These are phyloP conservation scores for Tuctoria greenei DNA, from an alignment of 176 grass and related monocot species.

Conservation along the genomic window DNA sequence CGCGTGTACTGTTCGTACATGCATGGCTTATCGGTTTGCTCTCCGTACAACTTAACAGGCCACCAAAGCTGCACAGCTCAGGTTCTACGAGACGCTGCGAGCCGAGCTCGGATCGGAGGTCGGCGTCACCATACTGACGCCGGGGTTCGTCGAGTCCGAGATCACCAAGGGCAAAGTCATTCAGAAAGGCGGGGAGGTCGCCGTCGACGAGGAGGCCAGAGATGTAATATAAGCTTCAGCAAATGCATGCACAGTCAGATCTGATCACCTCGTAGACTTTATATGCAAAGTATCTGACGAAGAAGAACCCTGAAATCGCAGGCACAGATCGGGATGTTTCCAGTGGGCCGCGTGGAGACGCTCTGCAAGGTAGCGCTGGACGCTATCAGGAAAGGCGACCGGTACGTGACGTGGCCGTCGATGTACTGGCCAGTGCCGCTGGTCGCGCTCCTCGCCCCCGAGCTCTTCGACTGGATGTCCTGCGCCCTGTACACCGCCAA, in stretches of 20 bases:
- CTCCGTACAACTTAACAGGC: constrained; percentile 27
- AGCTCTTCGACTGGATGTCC: constrained; percentile 30
- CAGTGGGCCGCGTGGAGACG: constrained; percentile 45
- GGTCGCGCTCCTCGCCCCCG: constrained; percentile 36
- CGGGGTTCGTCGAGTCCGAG: constrained; percentile 26
- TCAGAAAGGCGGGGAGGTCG: constrained; percentile 37
- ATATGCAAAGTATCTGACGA: not conserved
- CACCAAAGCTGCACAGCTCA: constrained; percentile 55
- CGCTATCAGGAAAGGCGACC: constrained; percentile 34
- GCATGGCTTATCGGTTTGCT: not conserved
- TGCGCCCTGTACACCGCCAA: constrained; percentile 23
- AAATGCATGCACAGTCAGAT: too few species aligned
- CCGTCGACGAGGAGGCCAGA: constrained; percentile 42
- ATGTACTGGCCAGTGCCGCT: constrained; percentile 47
- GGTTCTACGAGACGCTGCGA: constrained; percentile 56
- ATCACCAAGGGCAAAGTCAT: constrained; percentile 56
- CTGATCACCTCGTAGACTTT: too few species aligned
- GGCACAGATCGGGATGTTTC: constrained; percentile 48
- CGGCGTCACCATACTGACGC: constrained; percentile 26
- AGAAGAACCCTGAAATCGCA: constrained; percentile 13
- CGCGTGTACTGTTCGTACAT: not conserved
- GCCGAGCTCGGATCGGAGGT: constrained; percentile 43
- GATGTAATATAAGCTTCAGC: constrained; percentile 30
- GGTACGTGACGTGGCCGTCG: constrained; percentile 55
- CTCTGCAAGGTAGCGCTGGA: constrained; percentile 33